phyloP scores from a whole-genome alignment of 768 basidiomycete species.

The Tubosaeta brunneosetosa region DNA sequence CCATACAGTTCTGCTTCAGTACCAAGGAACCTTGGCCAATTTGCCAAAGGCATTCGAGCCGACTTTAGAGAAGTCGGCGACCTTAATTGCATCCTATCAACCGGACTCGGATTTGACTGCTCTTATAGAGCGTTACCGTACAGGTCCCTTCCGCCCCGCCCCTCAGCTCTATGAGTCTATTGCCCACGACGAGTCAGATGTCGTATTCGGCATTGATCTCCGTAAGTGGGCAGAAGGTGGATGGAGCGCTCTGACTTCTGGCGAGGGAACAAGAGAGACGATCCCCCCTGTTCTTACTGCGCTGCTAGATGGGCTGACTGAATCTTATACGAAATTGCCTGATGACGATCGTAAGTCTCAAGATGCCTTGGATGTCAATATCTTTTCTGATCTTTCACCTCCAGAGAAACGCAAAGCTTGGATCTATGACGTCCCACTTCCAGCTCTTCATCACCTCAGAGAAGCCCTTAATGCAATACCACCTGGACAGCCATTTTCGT shows the following conservation, averaged over 20 bases:
- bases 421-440: constrained; percentile 92
- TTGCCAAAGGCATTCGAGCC: constrained; percentile 64
- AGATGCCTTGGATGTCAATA: neutral
- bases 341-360: constrained; percentile 55
- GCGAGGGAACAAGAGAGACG: constrained; percentile 54
- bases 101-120: constrained; percentile 84
- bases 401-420: constrained; percentile 83
- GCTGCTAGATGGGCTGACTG: constrained; percentile 58
- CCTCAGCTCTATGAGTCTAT: constrained; percentile 86
- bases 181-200: constrained; percentile 76
- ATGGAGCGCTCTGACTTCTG: constrained; percentile 54
- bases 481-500: constrained; percentile 39
- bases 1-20: constrained; percentile 70
- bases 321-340: constrained; percentile 56
- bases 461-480: constrained; percentile 77
- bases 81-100: constrained; percentile 78
- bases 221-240: constrained; percentile 87
- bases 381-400: constrained; percentile 1
- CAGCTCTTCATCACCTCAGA: constrained; percentile 78
- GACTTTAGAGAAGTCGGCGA: constrained; percentile 63
- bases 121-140: constrained; percentile 88
- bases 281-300: constrained; percentile 73
- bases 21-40: constrained; percentile 73
- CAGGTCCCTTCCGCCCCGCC: constrained; percentile 85
- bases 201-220: constrained; percentile 88